Percentiles rank a stretch among this genome's conserved stretches.
These are phyloP conservation scores for Candida sp. DNA, from an alignment of 1,139 yeast species.

Conservation along the genomic window DNA sequence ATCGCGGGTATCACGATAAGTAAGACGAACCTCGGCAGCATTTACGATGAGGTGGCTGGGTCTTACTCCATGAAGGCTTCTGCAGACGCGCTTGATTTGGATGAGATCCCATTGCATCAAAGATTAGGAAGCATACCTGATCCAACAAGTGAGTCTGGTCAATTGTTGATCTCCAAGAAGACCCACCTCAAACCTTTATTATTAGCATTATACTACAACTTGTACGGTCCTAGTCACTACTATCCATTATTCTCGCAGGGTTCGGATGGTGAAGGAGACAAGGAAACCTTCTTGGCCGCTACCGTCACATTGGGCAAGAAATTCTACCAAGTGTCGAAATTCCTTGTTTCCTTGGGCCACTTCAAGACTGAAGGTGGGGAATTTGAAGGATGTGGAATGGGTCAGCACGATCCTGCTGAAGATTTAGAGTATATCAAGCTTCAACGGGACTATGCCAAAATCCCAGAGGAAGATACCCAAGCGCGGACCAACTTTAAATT, in stretches of 20 bases:
- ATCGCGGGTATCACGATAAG: constrained; percentile 39
- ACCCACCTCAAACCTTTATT: constrained; percentile 68
- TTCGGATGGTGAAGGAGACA: constrained; percentile 90
- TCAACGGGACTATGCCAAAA: constrained; percentile 7
- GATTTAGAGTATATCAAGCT: constrained; percentile 40
- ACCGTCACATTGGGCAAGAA: constrained; percentile 64
- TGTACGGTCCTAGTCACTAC: constrained; percentile 78
- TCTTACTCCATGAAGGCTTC: constrained; percentile 15
- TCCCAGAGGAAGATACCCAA: constrained; percentile 13
- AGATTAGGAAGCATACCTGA: constrained; percentile 77
- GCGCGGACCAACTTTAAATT: constrained; percentile 8
- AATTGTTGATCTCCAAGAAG: constrained; percentile 68
- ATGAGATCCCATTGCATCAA: constrained; percentile 64
- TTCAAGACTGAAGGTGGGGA: constrained; percentile 37
- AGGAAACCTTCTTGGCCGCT: constrained; percentile 87
- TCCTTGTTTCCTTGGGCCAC: constrained; percentile 58
- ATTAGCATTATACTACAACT: constrained; percentile 75
- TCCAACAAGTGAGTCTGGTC: constrained; percentile 85
- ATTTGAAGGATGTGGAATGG: constrained; percentile 73
- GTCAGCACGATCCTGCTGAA: constrained; percentile 68
- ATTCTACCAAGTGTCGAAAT: constrained; percentile 71
- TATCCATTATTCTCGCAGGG: constrained; percentile 90
- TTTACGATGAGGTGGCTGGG: constrained; percentile 35
- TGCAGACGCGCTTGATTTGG: constrained; percentile 8
- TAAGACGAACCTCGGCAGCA: constrained; percentile 28